A percentile compares a stretch with the other conserved stretches of the same genome.
Evolutionary conservation across 116 monocot genomes (phyloP).

Genomic region (Phalaenopsis hybrid): DNA sequence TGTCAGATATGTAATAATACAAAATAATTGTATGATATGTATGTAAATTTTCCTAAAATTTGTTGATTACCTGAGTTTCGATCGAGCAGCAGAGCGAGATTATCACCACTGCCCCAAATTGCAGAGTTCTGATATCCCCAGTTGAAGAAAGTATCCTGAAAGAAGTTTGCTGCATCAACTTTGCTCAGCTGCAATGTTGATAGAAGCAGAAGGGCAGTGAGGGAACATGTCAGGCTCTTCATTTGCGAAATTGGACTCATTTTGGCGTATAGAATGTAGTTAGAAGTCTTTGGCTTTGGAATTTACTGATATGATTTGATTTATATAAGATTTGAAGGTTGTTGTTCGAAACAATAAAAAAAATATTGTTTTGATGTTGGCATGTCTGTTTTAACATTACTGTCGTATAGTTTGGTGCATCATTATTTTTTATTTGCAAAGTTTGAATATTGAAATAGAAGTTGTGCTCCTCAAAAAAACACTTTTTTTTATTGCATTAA

Average conservation of each 20-base stretch:
- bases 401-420: background rate
- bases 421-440: background rate
- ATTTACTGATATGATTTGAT: background rate
- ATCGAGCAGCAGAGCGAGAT: conserved; percentile 40
- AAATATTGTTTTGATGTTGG: background rate
- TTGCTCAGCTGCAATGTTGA: conserved; percentile 10
- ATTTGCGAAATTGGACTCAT: background rate
- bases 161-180: conserved; percentile 39
- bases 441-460: background rate
- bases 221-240: conserved; percentile 5
- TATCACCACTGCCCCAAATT: conserved; percentile 32
- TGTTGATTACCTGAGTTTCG: conserved; percentile 22
- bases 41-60: background rate
- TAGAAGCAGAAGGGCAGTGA: conserved; percentile 11
- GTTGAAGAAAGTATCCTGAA: conserved; percentile 17
- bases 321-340: background rate
- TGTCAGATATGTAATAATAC: no score
- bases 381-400: background rate
- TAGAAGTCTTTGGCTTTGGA: background rate
- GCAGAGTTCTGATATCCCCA: conserved; percentile 48
- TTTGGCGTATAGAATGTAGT: background rate
- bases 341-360: background rate
- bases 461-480: background rate
- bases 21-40: no score
- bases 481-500: background rate